phyloP scores from a whole-genome alignment of 2,329 filamentous ascomycete genomes.

The Magnaporthiopsis rhizophila region DNA sequence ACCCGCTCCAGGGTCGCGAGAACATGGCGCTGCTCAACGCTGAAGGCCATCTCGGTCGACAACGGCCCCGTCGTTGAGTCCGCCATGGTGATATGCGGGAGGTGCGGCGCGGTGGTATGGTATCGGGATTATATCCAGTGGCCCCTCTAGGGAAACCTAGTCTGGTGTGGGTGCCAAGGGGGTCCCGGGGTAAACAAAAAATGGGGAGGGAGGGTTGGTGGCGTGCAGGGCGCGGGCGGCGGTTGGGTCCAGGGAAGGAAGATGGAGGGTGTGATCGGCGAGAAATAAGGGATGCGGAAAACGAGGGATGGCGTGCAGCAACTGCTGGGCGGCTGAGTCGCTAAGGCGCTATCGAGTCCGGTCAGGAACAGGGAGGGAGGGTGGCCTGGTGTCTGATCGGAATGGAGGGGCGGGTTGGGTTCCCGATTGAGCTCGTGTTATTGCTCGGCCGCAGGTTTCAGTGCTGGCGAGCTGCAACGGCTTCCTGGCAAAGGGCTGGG shows the following conservation, averaged over 20 bases:
- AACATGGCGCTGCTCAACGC: conserved; percentile 27
- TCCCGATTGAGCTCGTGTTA: neutral
- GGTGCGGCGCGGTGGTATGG: neutral
- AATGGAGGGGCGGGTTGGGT: neutral
- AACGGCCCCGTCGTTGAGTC: neutral
- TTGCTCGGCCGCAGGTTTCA: neutral
- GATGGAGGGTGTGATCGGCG: neutral
- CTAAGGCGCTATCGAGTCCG: neutral
- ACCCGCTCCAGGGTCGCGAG: conserved; percentile 43
- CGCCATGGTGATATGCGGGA: neutral
- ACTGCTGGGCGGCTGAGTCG: neutral
- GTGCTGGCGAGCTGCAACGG: neutral
- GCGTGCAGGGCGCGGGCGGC: neutral
- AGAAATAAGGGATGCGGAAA: neutral
- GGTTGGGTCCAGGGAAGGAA: neutral
- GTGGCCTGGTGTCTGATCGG: neutral
- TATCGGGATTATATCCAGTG: neutral
- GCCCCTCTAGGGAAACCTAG: neutral
- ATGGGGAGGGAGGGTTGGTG: neutral
- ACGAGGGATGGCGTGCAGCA: neutral
- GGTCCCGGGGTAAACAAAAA: neutral
- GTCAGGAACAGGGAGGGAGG: neutral
- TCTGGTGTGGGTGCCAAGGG: neutral
- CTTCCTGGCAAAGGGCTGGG: neutral
- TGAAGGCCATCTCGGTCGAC: conserved; percentile 16